Percentiles rank a stretch among this genome's conserved stretches.
These are phyloP conservation scores for Glutinoglossum americanum DNA, from an alignment of 495 filamentous ascomycete genomes.

Conservation along the genomic window DNA sequence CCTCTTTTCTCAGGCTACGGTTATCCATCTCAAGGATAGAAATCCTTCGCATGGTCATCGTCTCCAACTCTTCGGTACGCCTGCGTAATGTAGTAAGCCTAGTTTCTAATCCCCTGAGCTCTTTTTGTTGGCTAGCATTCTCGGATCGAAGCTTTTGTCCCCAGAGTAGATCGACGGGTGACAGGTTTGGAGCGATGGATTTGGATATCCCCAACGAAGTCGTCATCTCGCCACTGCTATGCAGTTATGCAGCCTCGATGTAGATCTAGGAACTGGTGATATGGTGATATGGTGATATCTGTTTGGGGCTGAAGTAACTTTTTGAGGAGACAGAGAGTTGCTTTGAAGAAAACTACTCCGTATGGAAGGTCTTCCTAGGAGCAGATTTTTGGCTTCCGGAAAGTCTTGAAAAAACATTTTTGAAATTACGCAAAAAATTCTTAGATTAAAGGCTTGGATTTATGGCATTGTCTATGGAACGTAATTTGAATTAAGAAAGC, in stretches of 20 bases:
- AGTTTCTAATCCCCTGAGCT: not conserved
- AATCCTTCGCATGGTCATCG: not conserved
- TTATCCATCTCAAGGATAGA: not conserved
- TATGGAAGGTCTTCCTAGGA: not conserved
- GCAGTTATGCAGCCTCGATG: not conserved
- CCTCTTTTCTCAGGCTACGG: not conserved
- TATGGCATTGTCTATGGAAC: slow-evolving; percentile 1
- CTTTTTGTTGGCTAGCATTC: not conserved
- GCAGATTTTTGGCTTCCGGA: not conserved
- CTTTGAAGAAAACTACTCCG: not conserved
- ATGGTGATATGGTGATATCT: no score
- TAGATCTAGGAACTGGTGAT: no score
- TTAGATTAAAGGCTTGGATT: not conserved
- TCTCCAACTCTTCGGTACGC: not conserved
- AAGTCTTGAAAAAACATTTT: not conserved
- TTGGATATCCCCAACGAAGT: not conserved
- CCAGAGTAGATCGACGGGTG: not conserved
- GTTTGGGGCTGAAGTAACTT: no score
- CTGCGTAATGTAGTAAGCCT: not conserved
- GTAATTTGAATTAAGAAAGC: not conserved
- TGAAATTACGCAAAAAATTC: not conserved
- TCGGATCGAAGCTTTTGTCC: not conserved
- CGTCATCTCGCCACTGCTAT: not conserved
- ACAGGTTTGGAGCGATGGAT: not conserved
- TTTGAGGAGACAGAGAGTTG: not conserved